Percentiles rank a stretch among this genome's conserved stretches.
Conservation (phyloP, 441 rosid genomes). For the Aquilaria agallochum region DNA sequence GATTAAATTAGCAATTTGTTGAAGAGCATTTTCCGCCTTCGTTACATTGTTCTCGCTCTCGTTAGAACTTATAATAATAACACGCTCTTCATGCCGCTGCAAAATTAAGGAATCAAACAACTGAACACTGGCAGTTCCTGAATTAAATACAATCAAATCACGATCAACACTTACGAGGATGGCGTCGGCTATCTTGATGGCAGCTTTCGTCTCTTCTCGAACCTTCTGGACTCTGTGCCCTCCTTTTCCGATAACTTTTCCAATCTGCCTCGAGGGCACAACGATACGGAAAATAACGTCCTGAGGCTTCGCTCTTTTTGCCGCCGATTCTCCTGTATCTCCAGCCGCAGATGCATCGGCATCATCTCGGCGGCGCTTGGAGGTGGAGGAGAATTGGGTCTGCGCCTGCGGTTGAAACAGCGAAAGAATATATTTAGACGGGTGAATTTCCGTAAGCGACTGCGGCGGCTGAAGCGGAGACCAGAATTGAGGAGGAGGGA, state of each 20-base stretch:
- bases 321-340: constrained; percentile 25
- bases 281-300: constrained; percentile 49
- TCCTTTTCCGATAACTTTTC: constrained; percentile 56
- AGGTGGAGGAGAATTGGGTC: neutral
- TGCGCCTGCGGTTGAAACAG: neutral
- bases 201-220: constrained; percentile 55
- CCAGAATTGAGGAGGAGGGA: neutral
- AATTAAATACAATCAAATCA: too few relatives aligned
- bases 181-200: constrained; percentile 53
- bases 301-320: constrained; percentile 36
- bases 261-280: constrained; percentile 58
- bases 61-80: constrained; percentile 50
- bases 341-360: constrained; percentile 13
- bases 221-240: constrained; percentile 54
- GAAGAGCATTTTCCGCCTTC: constrained; percentile 51
- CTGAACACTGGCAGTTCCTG: neutral
- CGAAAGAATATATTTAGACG: neutral
- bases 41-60: constrained; percentile 29
- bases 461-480: neutral
- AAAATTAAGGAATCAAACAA: neutral
- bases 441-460: too few relatives aligned
- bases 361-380: constrained; percentile 49
- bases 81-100: constrained; percentile 63
- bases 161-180: constrained; percentile 25
- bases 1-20: constrained; percentile 41